Base-by-base conservation (phyloP, 768 basidiomycete genomes). In the Cystofilobasidium macerans region DNA sequence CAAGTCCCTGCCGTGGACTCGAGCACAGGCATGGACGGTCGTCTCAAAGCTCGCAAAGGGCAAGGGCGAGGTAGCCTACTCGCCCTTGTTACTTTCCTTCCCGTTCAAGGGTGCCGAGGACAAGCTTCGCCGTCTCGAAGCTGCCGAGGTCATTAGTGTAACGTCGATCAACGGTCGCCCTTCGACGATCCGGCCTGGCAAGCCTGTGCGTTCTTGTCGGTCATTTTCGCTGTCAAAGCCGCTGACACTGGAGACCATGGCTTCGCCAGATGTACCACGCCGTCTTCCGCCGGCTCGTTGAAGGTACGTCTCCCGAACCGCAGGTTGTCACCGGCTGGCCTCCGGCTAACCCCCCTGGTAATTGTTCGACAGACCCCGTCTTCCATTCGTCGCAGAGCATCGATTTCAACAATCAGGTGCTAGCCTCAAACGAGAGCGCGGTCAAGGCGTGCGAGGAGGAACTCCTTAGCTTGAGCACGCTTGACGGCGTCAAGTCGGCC, bases 21-120 rank as follows among this genome's bases (percentile, higher is more conserved):
- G 86, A 54, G 86, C 89, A 68, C 91, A 98, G 73, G 91, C 84
- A 0, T 97, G 92, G 90, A 81, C 79, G 24, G 78, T 98, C 20
- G 79, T 97, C 62, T 32, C 47, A 26, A 26, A 60, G 18, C 65
- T 35, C 38, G 45, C 57, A 12, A 61, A 26, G 20, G 47, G 43
- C 40, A 43, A 57, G 38, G 61, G 61, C 16, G 48, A 64, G 40
- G 32, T 68, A 18, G 20, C 67, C 12, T 68, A 68, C 57, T 45
- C 51, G 33, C 22, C 54, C 13, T 45, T 68, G 18, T 57, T 68
- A 13, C 35, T 68, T 8, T 33, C 30, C 6, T 68, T 63, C 61
- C 67, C 67, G 8, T 68, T 68, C 43, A 68, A 90, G 73, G 89
- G 87, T n/a, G 85, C 92, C 69, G 92, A 94, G 72, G 77, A 79